Evolutionary conservation across 2,329 filamentous ascomycete genomes (phyloP).

Genomic region (Zasmidium cellare): DNA sequence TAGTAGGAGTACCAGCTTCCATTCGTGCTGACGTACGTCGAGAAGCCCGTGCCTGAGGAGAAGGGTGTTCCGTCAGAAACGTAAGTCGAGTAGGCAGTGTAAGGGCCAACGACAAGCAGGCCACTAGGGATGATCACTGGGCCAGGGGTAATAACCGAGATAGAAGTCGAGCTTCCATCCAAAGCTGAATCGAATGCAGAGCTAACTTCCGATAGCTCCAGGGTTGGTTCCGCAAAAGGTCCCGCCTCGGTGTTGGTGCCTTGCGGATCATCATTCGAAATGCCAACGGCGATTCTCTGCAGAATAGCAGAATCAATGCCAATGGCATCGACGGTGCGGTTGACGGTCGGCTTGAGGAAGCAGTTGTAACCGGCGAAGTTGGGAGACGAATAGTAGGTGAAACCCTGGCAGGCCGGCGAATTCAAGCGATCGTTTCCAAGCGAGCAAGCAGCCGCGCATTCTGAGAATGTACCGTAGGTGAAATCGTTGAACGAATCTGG

Average conservation of each 20-base stretch:
- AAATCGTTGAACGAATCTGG: slow-evolving; percentile 26
- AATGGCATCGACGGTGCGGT: slow-evolving; percentile 23
- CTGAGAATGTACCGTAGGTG: slow-evolving; percentile 29
- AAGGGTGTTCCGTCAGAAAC: slow-evolving; percentile 32
- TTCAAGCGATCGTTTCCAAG: slow-evolving; percentile 30
- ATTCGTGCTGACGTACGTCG: slow-evolving; percentile 26
- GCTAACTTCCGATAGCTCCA: slow-evolving; percentile 25
- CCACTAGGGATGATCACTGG: slow-evolving; percentile 24
- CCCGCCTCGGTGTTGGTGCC: slow-evolving; percentile 27
- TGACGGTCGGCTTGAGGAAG: slow-evolving; percentile 32
- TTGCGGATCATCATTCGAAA: slow-evolving; percentile 17
- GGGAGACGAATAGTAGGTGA: slow-evolving; percentile 30
- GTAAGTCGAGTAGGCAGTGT: slow-evolving; percentile 29
- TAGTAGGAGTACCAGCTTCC: slow-evolving; percentile 33
- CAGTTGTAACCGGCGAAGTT: slow-evolving; percentile 31
- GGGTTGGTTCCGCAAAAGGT: slow-evolving; percentile 23
- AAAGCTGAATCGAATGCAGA: slow-evolving; percentile 28
- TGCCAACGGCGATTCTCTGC: slow-evolving; percentile 29
- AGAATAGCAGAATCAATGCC: slow-evolving; percentile 33
- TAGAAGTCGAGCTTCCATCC: slow-evolving; percentile 29
- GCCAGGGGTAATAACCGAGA: slow-evolving; percentile 31
- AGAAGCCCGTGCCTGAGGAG: slow-evolving; percentile 31
- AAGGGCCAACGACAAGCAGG: slow-evolving; percentile 21
- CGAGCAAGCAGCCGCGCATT: slow-evolving; percentile 37
- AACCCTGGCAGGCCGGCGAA: slow-evolving; percentile 33